phyloP scores from a whole-genome alignment of 208 protist species.

The Angomonas ambiguus region DNA sequence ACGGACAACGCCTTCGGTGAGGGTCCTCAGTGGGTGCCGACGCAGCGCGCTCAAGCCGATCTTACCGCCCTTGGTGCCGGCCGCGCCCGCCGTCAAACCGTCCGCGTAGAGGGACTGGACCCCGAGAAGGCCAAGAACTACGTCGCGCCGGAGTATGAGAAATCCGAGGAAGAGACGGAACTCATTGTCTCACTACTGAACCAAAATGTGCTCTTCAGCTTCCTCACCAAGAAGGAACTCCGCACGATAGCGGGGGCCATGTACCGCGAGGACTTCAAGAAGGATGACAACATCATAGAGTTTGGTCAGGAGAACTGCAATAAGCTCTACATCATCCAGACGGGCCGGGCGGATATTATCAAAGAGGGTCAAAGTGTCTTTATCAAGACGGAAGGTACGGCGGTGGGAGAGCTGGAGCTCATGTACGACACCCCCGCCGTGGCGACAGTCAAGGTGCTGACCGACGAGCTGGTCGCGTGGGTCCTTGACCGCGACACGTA shows the following conservation, averaged over 20 bases:
- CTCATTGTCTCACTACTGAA: slow-evolving; percentile 75
- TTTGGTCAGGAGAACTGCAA: slow-evolving; percentile 63
- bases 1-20: slow-evolving; percentile 58
- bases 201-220: slow-evolving; percentile 86
- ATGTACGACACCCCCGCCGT: slow-evolving; percentile 87
- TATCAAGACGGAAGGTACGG: slow-evolving; percentile 80
- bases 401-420: slow-evolving; percentile 86
- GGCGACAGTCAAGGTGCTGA: slow-evolving; percentile 81
- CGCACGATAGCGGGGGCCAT: slow-evolving; percentile 72
- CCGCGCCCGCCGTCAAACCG: slow-evolving; percentile 70
- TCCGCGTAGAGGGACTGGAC: slow-evolving; percentile 73
- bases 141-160: slow-evolving; percentile 63
- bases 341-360: slow-evolving; percentile 77
- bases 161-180: slow-evolving; percentile 68
- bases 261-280: slow-evolving; percentile 69
- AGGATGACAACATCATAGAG: slow-evolving; percentile 74
- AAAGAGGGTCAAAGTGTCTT: slow-evolving; percentile 88
- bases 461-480: slow-evolving; percentile 71
- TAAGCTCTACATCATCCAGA: slow-evolving; percentile 88
- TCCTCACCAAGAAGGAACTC: slow-evolving; percentile 67
- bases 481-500: slow-evolving; percentile 89
- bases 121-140: slow-evolving; percentile 83
- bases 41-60: slow-evolving; percentile 49
- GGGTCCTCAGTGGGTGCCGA: slow-evolving; percentile 47
- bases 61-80: slow-evolving; percentile 71